Conservation (phyloP, 2,329 filamentous ascomycete species). For the Sarocladium kiliense region DNA sequence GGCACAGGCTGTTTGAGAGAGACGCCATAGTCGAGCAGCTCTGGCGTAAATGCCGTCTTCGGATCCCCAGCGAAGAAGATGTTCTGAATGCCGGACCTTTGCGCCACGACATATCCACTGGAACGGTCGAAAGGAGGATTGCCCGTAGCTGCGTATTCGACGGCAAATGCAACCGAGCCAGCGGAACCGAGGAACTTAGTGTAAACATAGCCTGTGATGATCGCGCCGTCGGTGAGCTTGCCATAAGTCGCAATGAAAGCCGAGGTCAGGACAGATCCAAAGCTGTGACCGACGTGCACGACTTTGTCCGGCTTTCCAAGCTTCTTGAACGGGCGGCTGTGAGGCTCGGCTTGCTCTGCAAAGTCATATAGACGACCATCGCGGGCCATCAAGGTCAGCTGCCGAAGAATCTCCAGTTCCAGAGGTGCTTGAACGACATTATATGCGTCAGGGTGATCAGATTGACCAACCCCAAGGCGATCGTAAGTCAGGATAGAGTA, state of each 20-base stretch:
- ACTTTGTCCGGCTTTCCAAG: slow-evolving; percentile 26
- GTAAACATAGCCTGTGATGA: slow-evolving; percentile 45
- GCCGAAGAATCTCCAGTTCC: slow-evolving; percentile 30
- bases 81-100: slow-evolving; percentile 24
- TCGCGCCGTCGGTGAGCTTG: slow-evolving; percentile 44
- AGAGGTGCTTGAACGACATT: slow-evolving; percentile 30
- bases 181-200: slow-evolving; percentile 17
- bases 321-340: neutral
- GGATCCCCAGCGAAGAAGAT: slow-evolving; percentile 24
- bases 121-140: slow-evolving; percentile 17
- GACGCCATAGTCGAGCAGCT: slow-evolving; percentile 23
- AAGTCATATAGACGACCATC: slow-evolving; percentile 23
- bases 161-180: slow-evolving; percentile 15
- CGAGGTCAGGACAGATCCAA: slow-evolving; percentile 48
- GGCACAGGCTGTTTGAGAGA: slow-evolving; percentile 26
- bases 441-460: slow-evolving; percentile 33
- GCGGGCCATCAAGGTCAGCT: slow-evolving; percentile 29
- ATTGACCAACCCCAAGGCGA: slow-evolving; percentile 49
- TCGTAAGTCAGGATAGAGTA: slow-evolving; percentile 52
- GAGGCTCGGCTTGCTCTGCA: slow-evolving; percentile 2
- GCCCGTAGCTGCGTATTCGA: slow-evolving; percentile 15
- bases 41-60: slow-evolving; percentile 18
- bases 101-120: slow-evolving; percentile 18
- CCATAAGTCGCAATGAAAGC: slow-evolving; percentile 43
- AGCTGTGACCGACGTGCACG: slow-evolving; percentile 54